Base-by-base conservation (phyloP, 2,329 filamentous ascomycete genomes). In the Cyphellophora europaea region DNA sequence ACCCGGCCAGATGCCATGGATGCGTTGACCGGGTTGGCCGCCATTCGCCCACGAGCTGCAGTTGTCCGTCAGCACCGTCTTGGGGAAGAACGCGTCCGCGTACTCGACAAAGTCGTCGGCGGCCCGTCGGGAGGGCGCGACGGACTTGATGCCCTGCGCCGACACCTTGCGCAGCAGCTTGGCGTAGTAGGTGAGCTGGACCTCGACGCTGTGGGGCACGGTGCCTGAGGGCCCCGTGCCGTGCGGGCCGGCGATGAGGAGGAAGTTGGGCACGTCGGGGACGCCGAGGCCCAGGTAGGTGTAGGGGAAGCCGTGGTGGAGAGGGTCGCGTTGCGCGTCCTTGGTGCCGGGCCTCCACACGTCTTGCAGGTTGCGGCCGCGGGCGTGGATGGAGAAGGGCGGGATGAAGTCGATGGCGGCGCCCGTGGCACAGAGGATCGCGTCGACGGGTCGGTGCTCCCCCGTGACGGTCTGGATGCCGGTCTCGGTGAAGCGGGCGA, bases 131-230 rank as follows among this genome's bases (percentile, higher is more conserved):
- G 66, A 70, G 0, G 79, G 77, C 1, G 55, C 53, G 5, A 84
- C 68, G 0, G 73, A 66, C 48, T 69, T 72, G 56, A 85, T 80
- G 2, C 77, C 77, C 53, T 86, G 77, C 3, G 68, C 64, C 1
- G 68, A 69, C 0, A 75, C 64, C 48, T 86, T 86, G 30, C 80
- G 74, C 0, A 86, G 60, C 2, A 83, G 59, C 47, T 79, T 78
- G 11, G 79, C 75, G 37, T 74, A 69, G 53, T 79, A 81, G 0
- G 74, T 70, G 2, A 81, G 54, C 43, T 81, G 74, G 5, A 70
- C 77, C 53, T 86, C 82, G 15, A 79, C 66, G 39, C 66, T 71
- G 48, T 82, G 74, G 1, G 79, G 79, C 0, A 83, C 72, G 0
- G 77, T 83, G 1, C 79, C 80, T 2, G 72, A 74, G 2, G 72